Percentiles rank a stretch among this genome's conserved stretches.
Conservation (phyloP, 768 basidiomycete species). For the Butyriboletus loyo region DNA sequence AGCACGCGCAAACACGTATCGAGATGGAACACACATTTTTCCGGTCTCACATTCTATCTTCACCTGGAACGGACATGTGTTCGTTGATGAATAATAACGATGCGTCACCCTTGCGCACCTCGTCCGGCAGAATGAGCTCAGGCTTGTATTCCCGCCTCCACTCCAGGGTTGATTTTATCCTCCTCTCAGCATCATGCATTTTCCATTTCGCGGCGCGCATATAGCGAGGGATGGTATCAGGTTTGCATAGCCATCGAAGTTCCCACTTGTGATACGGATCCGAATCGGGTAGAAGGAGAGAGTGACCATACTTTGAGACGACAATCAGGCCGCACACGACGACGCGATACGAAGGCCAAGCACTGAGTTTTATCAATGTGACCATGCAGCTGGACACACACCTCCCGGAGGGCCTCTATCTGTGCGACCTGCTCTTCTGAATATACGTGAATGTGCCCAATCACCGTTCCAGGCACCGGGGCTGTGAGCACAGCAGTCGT, state of each 20-base stretch:
- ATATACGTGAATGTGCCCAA: slow-evolving; percentile 58
- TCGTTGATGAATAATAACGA: neutral
- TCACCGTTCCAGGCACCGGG: slow-evolving; percentile 51
- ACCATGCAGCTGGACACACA: slow-evolving; percentile 25
- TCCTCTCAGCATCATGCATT: slow-evolving; percentile 67
- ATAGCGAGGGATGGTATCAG: slow-evolving; percentile 67
- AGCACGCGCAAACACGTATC: neutral
- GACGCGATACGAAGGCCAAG: neutral
- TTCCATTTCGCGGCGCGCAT: slow-evolving; percentile 88
- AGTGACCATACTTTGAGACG: slow-evolving; percentile 56
- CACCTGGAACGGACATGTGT: slow-evolving; percentile 36
- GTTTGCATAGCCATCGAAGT: slow-evolving; percentile 64
- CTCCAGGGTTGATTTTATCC: slow-evolving; percentile 74
- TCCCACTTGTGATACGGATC: slow-evolving; percentile 81
- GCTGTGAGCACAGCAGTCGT: slow-evolving; percentile 50
- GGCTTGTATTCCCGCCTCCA: slow-evolving; percentile 87
- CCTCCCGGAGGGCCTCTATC: slow-evolving; percentile 62
- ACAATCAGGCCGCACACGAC: neutral
- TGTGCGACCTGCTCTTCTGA: slow-evolving; percentile 58
- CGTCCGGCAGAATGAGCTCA: slow-evolving; percentile 78
- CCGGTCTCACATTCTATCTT: slow-evolving; percentile 80
- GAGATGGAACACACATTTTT: slow-evolving; percentile 63
- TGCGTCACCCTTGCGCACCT: slow-evolving; percentile 36
- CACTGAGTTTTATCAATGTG: neutral
- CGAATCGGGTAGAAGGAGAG: slow-evolving; percentile 57